Base-by-base conservation (phyloP, 495 filamentous ascomycete species). In the Entonaema liquescens region DNA sequence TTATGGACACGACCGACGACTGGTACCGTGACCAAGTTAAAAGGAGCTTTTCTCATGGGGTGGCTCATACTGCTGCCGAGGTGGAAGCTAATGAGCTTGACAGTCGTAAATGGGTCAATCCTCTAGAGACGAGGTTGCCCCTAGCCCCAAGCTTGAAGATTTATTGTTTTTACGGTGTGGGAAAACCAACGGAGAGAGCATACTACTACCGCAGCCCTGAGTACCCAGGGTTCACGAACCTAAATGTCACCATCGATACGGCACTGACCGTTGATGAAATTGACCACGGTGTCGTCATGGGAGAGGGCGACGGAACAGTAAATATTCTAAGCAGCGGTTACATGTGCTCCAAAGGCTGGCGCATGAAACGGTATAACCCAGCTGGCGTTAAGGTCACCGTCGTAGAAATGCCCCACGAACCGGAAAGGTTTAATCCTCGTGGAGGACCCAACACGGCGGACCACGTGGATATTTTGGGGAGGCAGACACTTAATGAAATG, bases 401-500 rank as follows among this genome's bases (percentile, higher is more conserved):
- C 3, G 93, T 89, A 70, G 95, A 98, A 81, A 98, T 98, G 95
- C 92, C 90, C 2, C 96, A 99, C 76, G 94, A 98, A 77, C 95
- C 95, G 0, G 94, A 97, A 63, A 82, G 93, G 23, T 98, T 98
- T 79, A 92, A 89, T 65, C 93, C 96, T 0, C 83, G 95, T 12
- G 95, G 95, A 47, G 95, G 95, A 0, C 95, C 95, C 12, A 98
- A 97, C 74, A 98, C 95, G 36, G 94, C 93, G 1, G 95, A 99
- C 79, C 95, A 99, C 74, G 95, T 99, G 35, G 95, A 99, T 78
- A 98, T 99, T 61, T 83, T 99, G 17, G 95, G 95, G 12, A 84
- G 95, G 4, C 87, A 92, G 67, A 93, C 88, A 5, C 86, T 99
- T 9, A 99, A 98, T 73, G 96, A 98, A 77, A 81, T 97, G 21